Conservation (phyloP, 2,329 filamentous ascomycete genomes). For the Xylaria sp. region DNA sequence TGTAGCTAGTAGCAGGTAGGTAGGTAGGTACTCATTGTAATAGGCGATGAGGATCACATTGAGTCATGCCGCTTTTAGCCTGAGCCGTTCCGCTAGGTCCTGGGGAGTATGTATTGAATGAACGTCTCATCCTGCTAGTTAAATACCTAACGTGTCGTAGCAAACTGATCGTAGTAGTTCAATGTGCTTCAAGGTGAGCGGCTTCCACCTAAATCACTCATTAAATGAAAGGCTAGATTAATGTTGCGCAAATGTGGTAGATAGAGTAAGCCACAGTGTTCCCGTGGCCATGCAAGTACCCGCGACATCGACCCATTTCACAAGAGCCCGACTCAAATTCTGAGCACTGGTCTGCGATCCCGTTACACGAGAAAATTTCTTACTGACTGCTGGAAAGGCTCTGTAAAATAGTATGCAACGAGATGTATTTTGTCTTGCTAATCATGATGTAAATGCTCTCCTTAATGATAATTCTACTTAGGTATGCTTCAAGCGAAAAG, state of each 20-base stretch:
- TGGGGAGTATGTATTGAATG: neutral
- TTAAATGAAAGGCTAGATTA: neutral
- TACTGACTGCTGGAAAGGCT: neutral
- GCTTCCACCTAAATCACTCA: neutral
- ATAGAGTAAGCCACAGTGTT: conserved; percentile 15
- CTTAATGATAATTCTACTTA: conserved; percentile 13
- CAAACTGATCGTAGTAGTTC: too few relatives aligned
- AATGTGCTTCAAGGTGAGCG: too few relatives aligned
- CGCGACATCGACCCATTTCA: conserved; percentile 29
- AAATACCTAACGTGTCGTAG: too few relatives aligned
- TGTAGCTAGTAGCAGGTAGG: neutral
- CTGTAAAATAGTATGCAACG: neutral
- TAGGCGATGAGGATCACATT: neutral
- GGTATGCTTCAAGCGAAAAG: neutral
- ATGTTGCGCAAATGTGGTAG: neutral
- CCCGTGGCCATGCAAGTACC: conserved; percentile 28
- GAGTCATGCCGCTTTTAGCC: neutral
- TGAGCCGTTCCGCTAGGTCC: neutral
- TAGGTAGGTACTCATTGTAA: neutral
- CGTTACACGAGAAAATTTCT: neutral
- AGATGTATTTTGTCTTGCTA: conserved; percentile 8
- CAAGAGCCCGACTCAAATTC: neutral
- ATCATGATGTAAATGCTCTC: conserved; percentile 22
- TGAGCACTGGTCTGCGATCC: neutral
- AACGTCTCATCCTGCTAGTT: too few relatives aligned